Conservation (phyloP, 164 flowering plant genomes). For the Kingdonia uniflora region DNA sequence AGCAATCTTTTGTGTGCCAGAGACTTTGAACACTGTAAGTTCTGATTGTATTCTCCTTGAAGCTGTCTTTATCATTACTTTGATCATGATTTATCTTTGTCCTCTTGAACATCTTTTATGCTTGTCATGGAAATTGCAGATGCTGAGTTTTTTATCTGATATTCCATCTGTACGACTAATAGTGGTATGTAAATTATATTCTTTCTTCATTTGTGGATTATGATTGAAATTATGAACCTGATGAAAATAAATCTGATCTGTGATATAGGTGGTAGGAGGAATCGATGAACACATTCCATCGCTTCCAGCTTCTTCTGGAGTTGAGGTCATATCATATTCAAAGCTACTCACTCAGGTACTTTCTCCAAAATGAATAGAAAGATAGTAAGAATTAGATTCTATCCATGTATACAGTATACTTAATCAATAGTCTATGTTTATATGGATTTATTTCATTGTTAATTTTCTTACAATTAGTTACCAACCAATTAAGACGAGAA, state of each 20-base stretch:
- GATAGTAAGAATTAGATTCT: no score
- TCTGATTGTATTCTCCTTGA: neutral
- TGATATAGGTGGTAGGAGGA: conserved; percentile 69
- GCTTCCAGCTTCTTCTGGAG: conserved; percentile 57
- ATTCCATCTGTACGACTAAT: conserved; percentile 64
- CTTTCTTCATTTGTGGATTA: no score
- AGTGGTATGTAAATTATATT: conserved; percentile 45
- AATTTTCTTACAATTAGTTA: no score
- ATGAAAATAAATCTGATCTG: no score
- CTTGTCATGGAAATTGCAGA: conserved; percentile 30
- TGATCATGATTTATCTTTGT: conserved; percentile 3
- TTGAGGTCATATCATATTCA: conserved; percentile 57
- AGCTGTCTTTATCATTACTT: neutral
- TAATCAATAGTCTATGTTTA: no score
- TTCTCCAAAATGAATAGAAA: neutral
- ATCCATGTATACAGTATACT: no score
- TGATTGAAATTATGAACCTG: no score
- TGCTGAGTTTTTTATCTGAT: conserved; percentile 71
- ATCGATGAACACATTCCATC: conserved; percentile 65
- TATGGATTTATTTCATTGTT: no score
- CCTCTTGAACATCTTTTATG: neutral
- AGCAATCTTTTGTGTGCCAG: conserved; percentile 77
- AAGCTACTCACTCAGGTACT: conserved; percentile 60
- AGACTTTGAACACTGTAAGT: conserved; percentile 67
- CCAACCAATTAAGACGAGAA: no score